These are phyloP conservation scores for Colletotrichum navitas DNA, from an alignment of 2,329 filamentous ascomycete species.

Conservation along the genomic window DNA sequence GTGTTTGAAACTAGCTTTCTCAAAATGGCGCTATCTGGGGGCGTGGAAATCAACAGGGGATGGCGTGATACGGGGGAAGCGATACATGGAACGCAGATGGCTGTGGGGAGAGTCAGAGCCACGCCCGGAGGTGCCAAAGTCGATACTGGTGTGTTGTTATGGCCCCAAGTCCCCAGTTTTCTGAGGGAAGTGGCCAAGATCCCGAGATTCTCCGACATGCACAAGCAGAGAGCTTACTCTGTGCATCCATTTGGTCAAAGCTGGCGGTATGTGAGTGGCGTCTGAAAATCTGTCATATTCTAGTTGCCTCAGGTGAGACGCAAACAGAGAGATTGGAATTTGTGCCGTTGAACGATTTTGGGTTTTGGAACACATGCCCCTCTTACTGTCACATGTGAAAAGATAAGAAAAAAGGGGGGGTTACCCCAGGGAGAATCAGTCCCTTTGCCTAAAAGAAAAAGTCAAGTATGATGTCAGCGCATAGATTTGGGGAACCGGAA, in stretches of 20 bases:
- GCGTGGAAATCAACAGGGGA: slow-evolving; percentile 27
- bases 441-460: slow-evolving; percentile 31
- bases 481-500: slow-evolving; percentile 27
- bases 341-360: slow-evolving; percentile 26
- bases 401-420: slow-evolving; percentile 33
- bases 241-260: slow-evolving; percentile 28
- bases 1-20: slow-evolving; percentile 41
- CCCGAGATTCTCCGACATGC: slow-evolving; percentile 39
- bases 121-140: slow-evolving; percentile 29
- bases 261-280: slow-evolving; percentile 36
- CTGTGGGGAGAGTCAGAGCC: slow-evolving; percentile 32
- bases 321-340: slow-evolving; percentile 36
- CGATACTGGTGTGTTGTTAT: slow-evolving; percentile 28
- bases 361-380: slow-evolving; percentile 27
- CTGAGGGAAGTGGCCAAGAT: slow-evolving; percentile 29
- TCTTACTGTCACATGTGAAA: slow-evolving; percentile 41
- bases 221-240: slow-evolving; percentile 30
- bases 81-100: slow-evolving; percentile 29
- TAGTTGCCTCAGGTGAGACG: slow-evolving; percentile 28
- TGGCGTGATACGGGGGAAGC: slow-evolving; percentile 21
- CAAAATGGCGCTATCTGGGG: slow-evolving; percentile 32
- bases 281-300: slow-evolving; percentile 22
- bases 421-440: slow-evolving; percentile 30
- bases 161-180: slow-evolving; percentile 25
- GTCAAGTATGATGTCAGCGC: slow-evolving; percentile 38